phyloP scores from a whole-genome alignment of 176 grass and related monocot genomes.

The Aegilops speltoides region DNA sequence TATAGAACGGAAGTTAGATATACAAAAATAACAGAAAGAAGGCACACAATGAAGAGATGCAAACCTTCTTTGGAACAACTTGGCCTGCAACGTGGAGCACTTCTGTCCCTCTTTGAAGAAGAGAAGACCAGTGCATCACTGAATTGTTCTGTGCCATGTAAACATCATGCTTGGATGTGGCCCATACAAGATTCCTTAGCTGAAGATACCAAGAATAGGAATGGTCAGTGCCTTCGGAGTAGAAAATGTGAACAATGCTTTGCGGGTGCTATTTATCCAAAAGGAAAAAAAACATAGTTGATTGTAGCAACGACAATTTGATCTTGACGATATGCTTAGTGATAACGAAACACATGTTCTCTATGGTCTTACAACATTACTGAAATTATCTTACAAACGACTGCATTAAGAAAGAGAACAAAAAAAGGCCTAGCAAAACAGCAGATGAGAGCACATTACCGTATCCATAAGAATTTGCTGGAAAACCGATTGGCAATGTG shows the following conservation, averaged over 20 bases:
- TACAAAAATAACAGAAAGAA: neutral
- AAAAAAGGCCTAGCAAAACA: neutral
- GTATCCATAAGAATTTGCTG: neutral
- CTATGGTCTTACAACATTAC: neutral
- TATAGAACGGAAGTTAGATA: slow-evolving; percentile 1
- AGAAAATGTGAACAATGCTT: neutral
- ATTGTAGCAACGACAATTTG: neutral
- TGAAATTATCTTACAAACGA: neutral
- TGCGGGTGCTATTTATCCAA: neutral
- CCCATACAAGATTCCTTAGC: slow-evolving; percentile 87
- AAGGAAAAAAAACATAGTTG: neutral
- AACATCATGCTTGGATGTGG: slow-evolving; percentile 89
- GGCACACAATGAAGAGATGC: neutral
- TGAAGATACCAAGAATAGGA: slow-evolving; percentile 36
- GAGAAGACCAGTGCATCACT: slow-evolving; percentile 77
- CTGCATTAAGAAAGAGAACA: neutral
- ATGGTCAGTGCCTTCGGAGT: slow-evolving; percentile 12
- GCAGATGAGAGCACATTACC: neutral
- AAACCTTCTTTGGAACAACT: slow-evolving; percentile 50
- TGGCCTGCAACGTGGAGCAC: slow-evolving; percentile 48
- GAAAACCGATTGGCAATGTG: neutral
- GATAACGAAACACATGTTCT: neutral
- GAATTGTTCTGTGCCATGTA: slow-evolving; percentile 71
- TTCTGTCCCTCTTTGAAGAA: slow-evolving; percentile 56
- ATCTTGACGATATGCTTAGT: neutral